phyloP scores from a whole-genome alignment of 768 basidiomycete genomes.

The Clavulina sp. region DNA sequence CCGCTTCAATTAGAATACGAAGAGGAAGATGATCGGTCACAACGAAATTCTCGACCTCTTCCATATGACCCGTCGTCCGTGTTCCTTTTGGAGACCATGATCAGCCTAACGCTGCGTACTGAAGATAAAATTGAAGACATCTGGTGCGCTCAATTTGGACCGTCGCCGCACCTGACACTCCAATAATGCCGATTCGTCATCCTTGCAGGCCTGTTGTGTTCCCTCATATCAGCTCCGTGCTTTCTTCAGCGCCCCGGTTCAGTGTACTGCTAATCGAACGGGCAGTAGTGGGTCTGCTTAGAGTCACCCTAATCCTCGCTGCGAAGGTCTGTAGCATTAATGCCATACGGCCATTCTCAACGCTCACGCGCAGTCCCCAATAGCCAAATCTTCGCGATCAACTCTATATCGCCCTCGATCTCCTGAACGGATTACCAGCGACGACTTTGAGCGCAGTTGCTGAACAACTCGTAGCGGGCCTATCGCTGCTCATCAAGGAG shows the following conservation, averaged over 20 bases:
- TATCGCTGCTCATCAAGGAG: slow-evolving; percentile 61
- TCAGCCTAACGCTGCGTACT: slow-evolving; percentile 67
- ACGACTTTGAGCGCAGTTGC: slow-evolving; percentile 66
- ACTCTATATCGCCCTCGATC: slow-evolving; percentile 83
- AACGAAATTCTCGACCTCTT: slow-evolving; percentile 18
- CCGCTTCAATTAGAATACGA: slow-evolving; percentile 16
- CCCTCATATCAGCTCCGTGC: slow-evolving; percentile 72
- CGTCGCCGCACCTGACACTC: too few relatives aligned
- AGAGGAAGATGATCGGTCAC: background rate
- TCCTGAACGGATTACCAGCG: slow-evolving; percentile 64
- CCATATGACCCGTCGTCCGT: slow-evolving; percentile 93
- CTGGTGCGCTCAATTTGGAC: slow-evolving; percentile 42
- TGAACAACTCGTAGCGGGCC: slow-evolving; percentile 75
- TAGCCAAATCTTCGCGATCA: slow-evolving; percentile 80
- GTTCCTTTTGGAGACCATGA: slow-evolving; percentile 88
- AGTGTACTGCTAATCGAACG: slow-evolving; percentile 85
- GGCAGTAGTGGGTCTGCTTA: slow-evolving; percentile 74
- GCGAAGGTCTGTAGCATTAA: slow-evolving; percentile 36
- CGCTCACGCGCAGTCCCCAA: background rate
- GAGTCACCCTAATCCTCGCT: slow-evolving; percentile 69
- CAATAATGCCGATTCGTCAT: background rate
- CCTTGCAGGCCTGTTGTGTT: slow-evolving; percentile 77
- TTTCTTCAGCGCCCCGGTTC: slow-evolving; percentile 62
- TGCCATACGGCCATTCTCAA: background rate
- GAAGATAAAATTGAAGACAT: slow-evolving; percentile 69